Evolutionary conservation across 73 alveolate species (phyloP).

Genomic region (Halteria grandinella): DNA sequence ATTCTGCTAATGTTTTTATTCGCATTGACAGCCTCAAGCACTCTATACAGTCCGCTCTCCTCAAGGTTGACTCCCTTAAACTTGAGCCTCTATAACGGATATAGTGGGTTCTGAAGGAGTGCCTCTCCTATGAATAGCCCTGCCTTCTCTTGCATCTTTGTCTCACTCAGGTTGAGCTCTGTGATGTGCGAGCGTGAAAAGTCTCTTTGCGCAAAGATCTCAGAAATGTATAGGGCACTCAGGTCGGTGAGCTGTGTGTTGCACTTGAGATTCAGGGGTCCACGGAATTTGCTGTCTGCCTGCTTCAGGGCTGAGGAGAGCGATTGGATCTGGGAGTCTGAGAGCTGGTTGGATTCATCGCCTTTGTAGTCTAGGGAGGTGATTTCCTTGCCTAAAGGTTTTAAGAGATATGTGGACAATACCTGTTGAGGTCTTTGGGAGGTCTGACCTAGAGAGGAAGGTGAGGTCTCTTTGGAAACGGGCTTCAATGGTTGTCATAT

Average conservation of each 20-base stretch:
- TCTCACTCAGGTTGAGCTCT: slow-evolving; percentile 26
- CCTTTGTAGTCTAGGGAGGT: slow-evolving; percentile 49
- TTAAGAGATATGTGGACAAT: not conserved
- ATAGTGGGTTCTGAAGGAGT: slow-evolving; percentile 30
- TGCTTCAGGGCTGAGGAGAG: slow-evolving; percentile 35
- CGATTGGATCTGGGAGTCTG: slow-evolving; percentile 41
- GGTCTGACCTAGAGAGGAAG: slow-evolving; percentile 2
- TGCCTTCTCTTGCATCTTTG: slow-evolving; percentile 13
- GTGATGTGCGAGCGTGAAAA: not conserved
- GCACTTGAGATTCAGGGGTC: slow-evolving; percentile 52
- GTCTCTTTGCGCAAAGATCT: slow-evolving; percentile 1
- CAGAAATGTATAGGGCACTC: slow-evolving; percentile 53
- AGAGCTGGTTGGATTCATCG: slow-evolving; percentile 32
- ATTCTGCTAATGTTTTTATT: slow-evolving; percentile 34
- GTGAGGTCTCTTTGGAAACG: slow-evolving; percentile 40
- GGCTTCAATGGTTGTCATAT: not conserved
- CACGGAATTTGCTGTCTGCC: slow-evolving; percentile 32
- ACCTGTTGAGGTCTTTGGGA: slow-evolving; percentile 55
- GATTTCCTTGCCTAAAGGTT: slow-evolving; percentile 29
- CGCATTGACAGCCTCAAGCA: slow-evolving; percentile 21
- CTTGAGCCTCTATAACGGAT: slow-evolving; percentile 11
- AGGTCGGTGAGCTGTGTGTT: slow-evolving; percentile 60
- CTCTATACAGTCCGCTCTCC: slow-evolving; percentile 37
- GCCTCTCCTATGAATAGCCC: slow-evolving; percentile 68
- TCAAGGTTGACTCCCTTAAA: slow-evolving; percentile 37